Evolutionary conservation across 1,284 basidiomycete species (phyloP).

Genomic region (Golubevia sp.): DNA sequence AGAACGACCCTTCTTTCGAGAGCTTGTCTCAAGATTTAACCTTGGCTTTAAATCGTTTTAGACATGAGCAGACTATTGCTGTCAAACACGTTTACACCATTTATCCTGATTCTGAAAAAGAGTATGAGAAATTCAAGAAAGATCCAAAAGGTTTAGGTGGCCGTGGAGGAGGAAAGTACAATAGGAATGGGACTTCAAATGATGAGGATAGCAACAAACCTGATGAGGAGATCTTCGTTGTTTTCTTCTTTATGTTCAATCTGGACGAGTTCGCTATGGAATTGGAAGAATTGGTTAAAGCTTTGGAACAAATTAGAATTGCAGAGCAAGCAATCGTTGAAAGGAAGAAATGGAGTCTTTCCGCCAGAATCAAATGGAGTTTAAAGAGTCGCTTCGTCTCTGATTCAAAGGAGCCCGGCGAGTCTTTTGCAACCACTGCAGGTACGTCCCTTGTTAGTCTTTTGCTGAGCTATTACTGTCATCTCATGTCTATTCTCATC

Average conservation of each 20-base stretch:
- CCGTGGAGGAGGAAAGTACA: neutral
- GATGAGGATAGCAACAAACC: slow-evolving; percentile 17
- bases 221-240: slow-evolving; percentile 47
- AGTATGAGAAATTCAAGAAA: neutral
- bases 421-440: neutral
- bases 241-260: slow-evolving; percentile 55
- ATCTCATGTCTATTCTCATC: too few relatives aligned
- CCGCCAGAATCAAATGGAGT: neutral
- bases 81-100: slow-evolving; percentile 51
- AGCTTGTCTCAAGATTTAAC: slow-evolving; percentile 26
- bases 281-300: slow-evolving; percentile 27
- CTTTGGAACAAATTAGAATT: slow-evolving; percentile 25
- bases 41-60: slow-evolving; percentile 32
- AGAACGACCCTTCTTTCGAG: slow-evolving; percentile 19
- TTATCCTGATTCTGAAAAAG: slow-evolving; percentile 18
- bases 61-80: slow-evolving; percentile 45
- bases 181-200: neutral
- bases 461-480: too few relatives aligned
- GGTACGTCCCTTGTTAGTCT: too few relatives aligned
- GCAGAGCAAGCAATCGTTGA: neutral
- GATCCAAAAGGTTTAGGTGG: neutral
- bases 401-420: neutral
- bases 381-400: neutral
- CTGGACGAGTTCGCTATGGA: slow-evolving; percentile 50
- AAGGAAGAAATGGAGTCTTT: neutral